Conservation (phyloP, 2,329 filamentous ascomycete species). For the Fusarium piperis region DNA sequence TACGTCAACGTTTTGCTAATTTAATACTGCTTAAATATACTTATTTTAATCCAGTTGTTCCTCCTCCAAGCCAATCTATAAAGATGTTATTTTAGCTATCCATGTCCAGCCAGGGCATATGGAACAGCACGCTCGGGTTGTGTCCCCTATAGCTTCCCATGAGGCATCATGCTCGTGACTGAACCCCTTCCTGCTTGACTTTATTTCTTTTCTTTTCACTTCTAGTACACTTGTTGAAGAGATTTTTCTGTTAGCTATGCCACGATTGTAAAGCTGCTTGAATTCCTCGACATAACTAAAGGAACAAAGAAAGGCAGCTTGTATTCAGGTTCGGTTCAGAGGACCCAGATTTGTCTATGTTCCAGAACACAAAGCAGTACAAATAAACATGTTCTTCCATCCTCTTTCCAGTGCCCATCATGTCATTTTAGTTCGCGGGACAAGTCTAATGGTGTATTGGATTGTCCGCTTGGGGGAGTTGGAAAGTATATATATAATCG, state of each 20-base stretch:
- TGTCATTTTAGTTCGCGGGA: not conserved
- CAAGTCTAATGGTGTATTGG: not conserved
- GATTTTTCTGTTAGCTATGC: not conserved
- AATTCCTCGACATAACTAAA: not conserved
- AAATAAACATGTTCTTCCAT: not conserved
- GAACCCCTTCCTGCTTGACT: not conserved
- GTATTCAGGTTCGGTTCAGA: not conserved
- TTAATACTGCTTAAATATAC: not conserved
- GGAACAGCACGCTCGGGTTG: not conserved
- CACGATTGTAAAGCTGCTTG: not conserved
- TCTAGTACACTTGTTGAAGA: not conserved
- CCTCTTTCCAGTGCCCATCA: not conserved
- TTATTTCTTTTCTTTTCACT: not conserved
- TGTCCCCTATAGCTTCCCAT: not conserved
- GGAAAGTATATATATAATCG: not conserved
- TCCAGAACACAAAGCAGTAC: not conserved
- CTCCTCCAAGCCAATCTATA: not conserved
- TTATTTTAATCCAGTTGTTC: not conserved
- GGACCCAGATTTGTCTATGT: not conserved
- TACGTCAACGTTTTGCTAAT: not conserved
- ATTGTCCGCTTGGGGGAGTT: not conserved
- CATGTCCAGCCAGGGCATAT: not conserved
- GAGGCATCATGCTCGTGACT: not conserved
- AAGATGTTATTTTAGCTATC: not conserved
- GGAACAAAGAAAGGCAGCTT: not conserved